Evolutionary conservation across 2,329 filamentous ascomycete species (phyloP), one percentile per base, ranked within the genome.

Genomic region (Tolypocladium tropicale): DNA sequence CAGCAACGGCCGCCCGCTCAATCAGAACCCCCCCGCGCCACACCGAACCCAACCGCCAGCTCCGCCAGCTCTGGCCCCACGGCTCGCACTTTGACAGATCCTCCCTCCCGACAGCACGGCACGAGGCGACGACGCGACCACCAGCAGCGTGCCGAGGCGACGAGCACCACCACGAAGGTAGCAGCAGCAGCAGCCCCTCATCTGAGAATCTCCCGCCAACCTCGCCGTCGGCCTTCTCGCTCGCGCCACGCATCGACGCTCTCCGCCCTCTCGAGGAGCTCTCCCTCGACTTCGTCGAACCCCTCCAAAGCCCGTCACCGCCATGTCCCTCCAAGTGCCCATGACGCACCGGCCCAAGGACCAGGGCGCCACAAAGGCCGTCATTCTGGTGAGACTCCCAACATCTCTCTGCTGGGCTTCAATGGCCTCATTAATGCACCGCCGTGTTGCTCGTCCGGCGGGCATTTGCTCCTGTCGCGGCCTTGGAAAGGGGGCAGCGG

Each of bases 301-400:
- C 46, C 28, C 46, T 50, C 46, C 46, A 50, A 39, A 33, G 14
- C n/a, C 18, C 46, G 33, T 50, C 46, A 53, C 55, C 64, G 67
- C 52, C 61, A 82, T 82, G 79, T 79, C 78, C 59, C 78, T 83
- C 57, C 79, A 83, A 63, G 75, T 85, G 64, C 79, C 80, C 62
- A 69, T 76, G 72, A 58, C 74, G 74, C 66, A 79, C 67, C 76
- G 63, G 30, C 49, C 65, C 59, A 78, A 78, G 69, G 76, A 77
- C 63, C 65, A 72, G 61, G 81, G 84, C 68, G 81, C 85, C 62
- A 96, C 92, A 70, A 97, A 96, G 77, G 93, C 93, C 63, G 87
- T 96, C 64, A 96, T 97, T 74, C 78, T 97, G 78, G 92, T 96
- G 80, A 64, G 56, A 58, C 59, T 62, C 57, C n/a, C n/a, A 16